phyloP scores from a whole-genome alignment of 768 basidiomycete genomes.

The Russula emetica region DNA sequence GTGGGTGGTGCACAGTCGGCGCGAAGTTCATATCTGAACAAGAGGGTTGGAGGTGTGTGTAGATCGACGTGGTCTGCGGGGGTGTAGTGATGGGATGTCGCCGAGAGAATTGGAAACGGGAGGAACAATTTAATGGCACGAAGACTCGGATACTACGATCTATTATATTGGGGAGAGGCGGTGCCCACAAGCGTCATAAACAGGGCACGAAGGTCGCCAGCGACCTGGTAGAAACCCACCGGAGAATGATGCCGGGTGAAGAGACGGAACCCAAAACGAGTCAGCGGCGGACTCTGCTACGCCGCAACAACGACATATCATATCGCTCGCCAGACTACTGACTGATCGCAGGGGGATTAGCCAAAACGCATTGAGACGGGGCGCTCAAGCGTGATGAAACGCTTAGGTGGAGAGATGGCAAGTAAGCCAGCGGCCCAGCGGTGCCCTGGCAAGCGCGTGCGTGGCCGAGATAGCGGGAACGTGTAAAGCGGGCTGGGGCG shows the following conservation, averaged over 20 bases:
- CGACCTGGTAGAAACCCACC: background rate
- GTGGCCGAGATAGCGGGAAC: background rate
- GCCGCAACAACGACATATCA: slow-evolving; percentile 16
- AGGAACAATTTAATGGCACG: background rate
- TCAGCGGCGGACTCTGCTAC: background rate
- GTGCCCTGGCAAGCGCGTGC: background rate
- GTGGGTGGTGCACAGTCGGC: background rate
- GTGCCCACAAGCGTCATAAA: background rate
- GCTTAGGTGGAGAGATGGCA: slow-evolving; percentile 1
- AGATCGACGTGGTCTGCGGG: background rate
- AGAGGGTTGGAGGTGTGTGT: background rate
- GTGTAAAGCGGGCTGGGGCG: background rate
- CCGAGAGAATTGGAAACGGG: slow-evolving; percentile 1
- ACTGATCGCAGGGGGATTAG: slow-evolving; percentile 8
- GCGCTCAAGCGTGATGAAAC: slow-evolving; percentile 22
- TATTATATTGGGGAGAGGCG: slow-evolving; percentile 14
- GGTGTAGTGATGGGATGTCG: background rate
- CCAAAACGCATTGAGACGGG: background rate
- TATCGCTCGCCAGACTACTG: slow-evolving; percentile 1
- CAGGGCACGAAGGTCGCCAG: background rate
- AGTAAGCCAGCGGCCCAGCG: background rate
- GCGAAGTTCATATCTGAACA: background rate
- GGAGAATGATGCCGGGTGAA: slow-evolving; percentile 14
- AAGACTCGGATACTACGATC: background rate
- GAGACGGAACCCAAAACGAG: slow-evolving; percentile 10